A percentile compares a stretch with the other conserved stretches of the same genome.
Evolutionary conservation across 106 monocot species (phyloP).

Genomic region (Dioscorea alata): DNA sequence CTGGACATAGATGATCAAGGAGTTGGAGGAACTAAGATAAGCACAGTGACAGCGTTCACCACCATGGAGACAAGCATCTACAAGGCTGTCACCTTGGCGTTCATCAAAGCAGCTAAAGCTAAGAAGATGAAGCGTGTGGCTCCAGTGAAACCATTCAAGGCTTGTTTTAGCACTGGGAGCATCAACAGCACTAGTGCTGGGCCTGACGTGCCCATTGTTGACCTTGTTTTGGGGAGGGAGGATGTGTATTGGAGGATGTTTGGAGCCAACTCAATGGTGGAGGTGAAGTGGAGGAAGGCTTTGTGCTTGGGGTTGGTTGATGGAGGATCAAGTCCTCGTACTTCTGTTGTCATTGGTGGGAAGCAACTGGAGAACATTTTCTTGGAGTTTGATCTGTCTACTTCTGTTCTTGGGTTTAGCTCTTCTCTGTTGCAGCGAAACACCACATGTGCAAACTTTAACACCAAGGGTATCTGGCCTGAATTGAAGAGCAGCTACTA

Average conservation of each 20-base stretch:
- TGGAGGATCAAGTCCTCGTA: constrained; percentile 30
- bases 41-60: too few relatives aligned
- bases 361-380: constrained; percentile 66
- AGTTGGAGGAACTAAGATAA: too few relatives aligned
- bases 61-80: too few relatives aligned
- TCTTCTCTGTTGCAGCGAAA: constrained; percentile 34
- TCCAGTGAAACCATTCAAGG: too few relatives aligned
- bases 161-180: too few relatives aligned
- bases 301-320: constrained; percentile 70
- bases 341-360: constrained; percentile 67
- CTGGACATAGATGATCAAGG: too few relatives aligned
- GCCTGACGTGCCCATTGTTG: constrained; percentile 43
- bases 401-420: constrained; percentile 56
- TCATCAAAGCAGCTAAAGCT: too few relatives aligned
- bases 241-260: constrained; percentile 32
- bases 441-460: constrained; percentile 65
- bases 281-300: constrained; percentile 15
- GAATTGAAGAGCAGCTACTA: too few relatives aligned
- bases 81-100: too few relatives aligned
- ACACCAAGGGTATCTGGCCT: too few relatives aligned
- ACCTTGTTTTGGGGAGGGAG: constrained; percentile 39
- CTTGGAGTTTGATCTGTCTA: constrained; percentile 54
- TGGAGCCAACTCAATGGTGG: constrained; percentile 66
- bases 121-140: too few relatives aligned
- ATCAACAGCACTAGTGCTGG: constrained; percentile 15